phyloP scores from a whole-genome alignment of 768 basidiomycete species.

The Boletus reticuloceps region DNA sequence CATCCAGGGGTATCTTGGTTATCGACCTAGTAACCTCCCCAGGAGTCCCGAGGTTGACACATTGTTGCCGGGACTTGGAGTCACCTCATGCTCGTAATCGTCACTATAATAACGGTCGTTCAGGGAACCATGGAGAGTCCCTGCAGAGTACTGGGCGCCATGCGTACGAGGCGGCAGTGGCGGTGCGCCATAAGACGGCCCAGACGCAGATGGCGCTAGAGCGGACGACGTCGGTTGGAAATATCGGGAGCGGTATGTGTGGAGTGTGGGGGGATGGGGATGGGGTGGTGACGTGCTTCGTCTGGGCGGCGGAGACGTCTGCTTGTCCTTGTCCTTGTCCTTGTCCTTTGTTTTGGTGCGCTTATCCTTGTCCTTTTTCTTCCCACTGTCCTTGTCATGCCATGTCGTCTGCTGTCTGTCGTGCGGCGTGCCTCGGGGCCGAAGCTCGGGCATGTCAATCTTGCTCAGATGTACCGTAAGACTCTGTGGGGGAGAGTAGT shows the following conservation, averaged over 20 bases:
- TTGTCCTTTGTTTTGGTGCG: constrained; percentile 31
- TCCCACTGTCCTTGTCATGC: constrained; percentile 2
- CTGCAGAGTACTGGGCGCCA: not conserved
- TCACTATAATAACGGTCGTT: not conserved
- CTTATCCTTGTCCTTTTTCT: constrained; percentile 13
- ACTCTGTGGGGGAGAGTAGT: constrained; percentile 65
- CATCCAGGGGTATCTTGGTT: not conserved
- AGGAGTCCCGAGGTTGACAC: constrained; percentile 15
- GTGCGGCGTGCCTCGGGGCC: constrained; percentile 6
- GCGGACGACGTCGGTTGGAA: constrained; percentile 28
- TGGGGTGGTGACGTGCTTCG: no score
- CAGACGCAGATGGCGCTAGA: constrained; percentile 26
- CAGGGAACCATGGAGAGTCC: constrained; percentile 9
- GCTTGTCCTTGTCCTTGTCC: constrained; percentile 29
- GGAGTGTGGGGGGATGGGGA: no score
- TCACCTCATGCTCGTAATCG: not conserved
- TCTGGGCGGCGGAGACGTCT: not conserved
- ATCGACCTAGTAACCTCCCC: constrained; percentile 23
- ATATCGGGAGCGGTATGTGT: constrained; percentile 24
- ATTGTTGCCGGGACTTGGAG: not conserved
- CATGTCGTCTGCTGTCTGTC: not conserved
- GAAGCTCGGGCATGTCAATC: constrained; percentile 82
- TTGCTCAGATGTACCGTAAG: constrained; percentile 79
- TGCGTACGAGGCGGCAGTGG: constrained; percentile 6
- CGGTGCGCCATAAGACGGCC: not conserved